Conservation (phyloP, 129 eudicot genomes). For the Tagetes erecta region DNA sequence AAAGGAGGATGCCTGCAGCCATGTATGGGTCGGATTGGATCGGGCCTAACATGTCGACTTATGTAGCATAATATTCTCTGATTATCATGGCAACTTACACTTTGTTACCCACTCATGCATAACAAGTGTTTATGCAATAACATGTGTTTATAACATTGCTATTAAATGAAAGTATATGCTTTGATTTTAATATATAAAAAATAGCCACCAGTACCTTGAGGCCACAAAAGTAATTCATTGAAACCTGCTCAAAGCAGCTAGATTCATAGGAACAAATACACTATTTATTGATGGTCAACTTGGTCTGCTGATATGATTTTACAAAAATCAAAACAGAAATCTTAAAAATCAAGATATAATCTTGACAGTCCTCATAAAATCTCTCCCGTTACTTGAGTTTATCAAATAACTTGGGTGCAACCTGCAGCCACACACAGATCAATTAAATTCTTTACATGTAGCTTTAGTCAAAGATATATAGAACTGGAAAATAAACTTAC, state of each 20-base stretch:
- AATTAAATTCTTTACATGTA: background rate
- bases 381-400: slow-evolving; percentile 49
- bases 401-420: slow-evolving; percentile 60
- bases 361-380: slow-evolving; percentile 16
- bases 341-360: slow-evolving; percentile 20
- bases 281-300: slow-evolving; percentile 34
- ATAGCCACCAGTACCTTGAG: background rate
- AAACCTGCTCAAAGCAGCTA: background rate
- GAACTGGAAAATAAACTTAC: slow-evolving; percentile 40
- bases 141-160: too few species aligned
- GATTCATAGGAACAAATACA: slow-evolving; percentile 1
- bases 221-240: background rate
- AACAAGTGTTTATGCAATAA: too few species aligned
- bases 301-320: slow-evolving; percentile 25
- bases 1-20: too few species aligned
- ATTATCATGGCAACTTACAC: too few species aligned
- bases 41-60: too few species aligned
- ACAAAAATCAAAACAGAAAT: slow-evolving; percentile 11
- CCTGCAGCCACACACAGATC: slow-evolving; percentile 43
- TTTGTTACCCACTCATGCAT: too few species aligned
- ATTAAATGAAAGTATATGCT: too few species aligned
- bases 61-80: too few species aligned
- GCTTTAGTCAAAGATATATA: background rate
- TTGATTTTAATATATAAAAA: too few species aligned
- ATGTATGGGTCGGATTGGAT: too few species aligned